phyloP scores from a whole-genome alignment of 257 asterid genomes.

The Rauvolfia tetraphylla region DNA sequence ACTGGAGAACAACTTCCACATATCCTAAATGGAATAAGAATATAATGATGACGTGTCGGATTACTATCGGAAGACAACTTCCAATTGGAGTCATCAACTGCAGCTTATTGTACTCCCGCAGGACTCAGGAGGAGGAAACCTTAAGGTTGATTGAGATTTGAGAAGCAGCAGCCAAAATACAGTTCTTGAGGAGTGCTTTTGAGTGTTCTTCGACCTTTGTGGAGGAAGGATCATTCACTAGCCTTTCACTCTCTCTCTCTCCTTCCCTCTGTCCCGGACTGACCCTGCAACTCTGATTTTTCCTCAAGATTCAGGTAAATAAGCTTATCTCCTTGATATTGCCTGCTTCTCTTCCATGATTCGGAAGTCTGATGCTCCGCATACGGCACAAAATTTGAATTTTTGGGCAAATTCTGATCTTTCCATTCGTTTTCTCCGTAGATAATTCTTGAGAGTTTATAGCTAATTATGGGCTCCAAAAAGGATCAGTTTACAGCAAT shows the following conservation, averaged over 20 bases:
- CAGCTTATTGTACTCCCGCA: not conserved
- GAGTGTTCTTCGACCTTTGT: not conserved
- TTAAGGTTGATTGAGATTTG: not conserved
- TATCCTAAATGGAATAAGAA: too few relatives aligned
- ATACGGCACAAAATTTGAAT: not conserved
- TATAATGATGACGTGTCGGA: not conserved
- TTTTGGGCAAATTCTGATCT: not conserved
- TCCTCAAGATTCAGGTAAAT: constrained; percentile 10
- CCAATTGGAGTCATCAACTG: not conserved
- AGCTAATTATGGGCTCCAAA: not conserved
- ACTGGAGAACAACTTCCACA: too few relatives aligned
- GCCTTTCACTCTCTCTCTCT: constrained; percentile 1
- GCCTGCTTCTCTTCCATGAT: not conserved
- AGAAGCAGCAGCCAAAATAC: not conserved
- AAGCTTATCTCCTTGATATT: not conserved
- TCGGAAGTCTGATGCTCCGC: not conserved
- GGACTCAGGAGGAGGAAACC: not conserved
- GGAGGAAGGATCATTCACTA: not conserved
- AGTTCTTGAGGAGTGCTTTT: not conserved
- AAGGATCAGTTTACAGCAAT: not conserved
- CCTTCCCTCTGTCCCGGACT: too few relatives aligned
- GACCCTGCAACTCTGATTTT: not conserved
- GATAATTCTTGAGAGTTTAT: not conserved
- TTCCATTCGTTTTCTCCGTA: not conserved
- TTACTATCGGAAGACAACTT: not conserved